A percentile compares a stretch with the other conserved stretches of the same genome.
Evolutionary conservation across 164 flowering plant genomes (phyloP).

Genomic region (Magnolia officinalis): DNA sequence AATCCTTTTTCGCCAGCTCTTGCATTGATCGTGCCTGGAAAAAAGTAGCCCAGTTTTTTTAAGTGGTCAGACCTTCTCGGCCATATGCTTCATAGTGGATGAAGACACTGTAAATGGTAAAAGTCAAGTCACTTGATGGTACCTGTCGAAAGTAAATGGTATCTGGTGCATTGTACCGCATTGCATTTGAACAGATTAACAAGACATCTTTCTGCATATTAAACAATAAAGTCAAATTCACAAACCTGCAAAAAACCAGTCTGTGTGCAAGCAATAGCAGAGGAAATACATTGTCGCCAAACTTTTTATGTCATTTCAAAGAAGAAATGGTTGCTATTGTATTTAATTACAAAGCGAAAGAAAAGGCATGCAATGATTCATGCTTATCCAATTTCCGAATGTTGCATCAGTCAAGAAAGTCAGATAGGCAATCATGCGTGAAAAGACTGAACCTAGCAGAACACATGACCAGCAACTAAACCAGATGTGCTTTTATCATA

Average conservation of each 20-base stretch:
- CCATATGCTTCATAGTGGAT: not conserved
- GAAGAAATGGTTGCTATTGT: not conserved
- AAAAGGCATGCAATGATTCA: not conserved
- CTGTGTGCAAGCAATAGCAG: not conserved
- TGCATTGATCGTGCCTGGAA: conserved; percentile 80
- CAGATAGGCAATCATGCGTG: not conserved
- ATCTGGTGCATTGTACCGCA: conserved; percentile 86
- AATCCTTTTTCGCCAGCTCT: conserved; percentile 83
- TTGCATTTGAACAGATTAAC: conserved; percentile 85
- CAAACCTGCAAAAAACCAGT: not conserved
- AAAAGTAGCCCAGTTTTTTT: not conserved
- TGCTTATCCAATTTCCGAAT: not conserved
- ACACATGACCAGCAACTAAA: not conserved
- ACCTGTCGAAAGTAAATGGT: conserved; percentile 94
- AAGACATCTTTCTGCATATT: conserved; percentile 72
- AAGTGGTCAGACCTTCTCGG: not conserved
- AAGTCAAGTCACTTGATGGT: not conserved
- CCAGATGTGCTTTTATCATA: too few relatives aligned
- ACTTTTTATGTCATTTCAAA: not conserved
- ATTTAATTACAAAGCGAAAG: not conserved
- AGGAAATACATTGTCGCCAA: not conserved
- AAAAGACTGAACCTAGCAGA: not conserved
- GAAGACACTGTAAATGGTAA: not conserved
- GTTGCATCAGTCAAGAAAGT: not conserved
- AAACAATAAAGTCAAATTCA: not conserved